These are phyloP conservation scores for Aspergillus heteromorphus DNA, from an alignment of 495 filamentous ascomycete genomes.

Conservation along the genomic window DNA sequence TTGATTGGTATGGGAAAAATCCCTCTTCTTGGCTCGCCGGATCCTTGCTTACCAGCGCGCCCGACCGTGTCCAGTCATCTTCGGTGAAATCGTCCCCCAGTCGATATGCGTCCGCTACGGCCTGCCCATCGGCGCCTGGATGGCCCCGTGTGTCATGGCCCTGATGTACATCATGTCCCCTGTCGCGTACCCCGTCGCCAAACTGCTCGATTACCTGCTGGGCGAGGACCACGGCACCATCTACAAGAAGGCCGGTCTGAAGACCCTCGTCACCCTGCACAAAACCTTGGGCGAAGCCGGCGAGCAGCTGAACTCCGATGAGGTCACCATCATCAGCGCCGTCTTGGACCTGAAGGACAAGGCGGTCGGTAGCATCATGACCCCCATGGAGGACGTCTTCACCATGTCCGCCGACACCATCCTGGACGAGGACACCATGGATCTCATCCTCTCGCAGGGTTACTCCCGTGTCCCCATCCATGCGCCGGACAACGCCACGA, in stretches of 20 bases:
- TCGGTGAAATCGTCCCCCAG: slow-evolving; percentile 93
- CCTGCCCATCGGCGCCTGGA: slow-evolving; percentile 90
- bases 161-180: slow-evolving; percentile 91
- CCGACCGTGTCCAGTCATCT: slow-evolving; percentile 65
- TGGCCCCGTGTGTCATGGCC: slow-evolving; percentile 79
- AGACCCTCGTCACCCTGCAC: slow-evolving; percentile 88
- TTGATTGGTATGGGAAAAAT: slow-evolving; percentile 67
- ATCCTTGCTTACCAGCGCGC: not conserved
- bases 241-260: slow-evolving; percentile 92
- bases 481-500: slow-evolving; percentile 70
- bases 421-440: slow-evolving; percentile 87
- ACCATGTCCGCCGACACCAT: slow-evolving; percentile 89
- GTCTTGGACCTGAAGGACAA: slow-evolving; percentile 97
- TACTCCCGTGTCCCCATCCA: slow-evolving; percentile 96
- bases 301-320: slow-evolving; percentile 90
- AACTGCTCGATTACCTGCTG: slow-evolving; percentile 80
- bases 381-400: slow-evolving; percentile 95
- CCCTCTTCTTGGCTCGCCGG: not conserved
- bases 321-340: slow-evolving; percentile 97
- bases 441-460: slow-evolving; percentile 82
- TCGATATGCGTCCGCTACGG: slow-evolving; percentile 96
- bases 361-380: slow-evolving; percentile 92
- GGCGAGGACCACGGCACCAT: slow-evolving; percentile 91
- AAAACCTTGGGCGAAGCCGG: slow-evolving; percentile 80
- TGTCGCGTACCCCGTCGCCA: slow-evolving; percentile 83